phyloP scores from a whole-genome alignment of 2,329 filamentous ascomycete species.

The Aureobasidium sp. region DNA sequence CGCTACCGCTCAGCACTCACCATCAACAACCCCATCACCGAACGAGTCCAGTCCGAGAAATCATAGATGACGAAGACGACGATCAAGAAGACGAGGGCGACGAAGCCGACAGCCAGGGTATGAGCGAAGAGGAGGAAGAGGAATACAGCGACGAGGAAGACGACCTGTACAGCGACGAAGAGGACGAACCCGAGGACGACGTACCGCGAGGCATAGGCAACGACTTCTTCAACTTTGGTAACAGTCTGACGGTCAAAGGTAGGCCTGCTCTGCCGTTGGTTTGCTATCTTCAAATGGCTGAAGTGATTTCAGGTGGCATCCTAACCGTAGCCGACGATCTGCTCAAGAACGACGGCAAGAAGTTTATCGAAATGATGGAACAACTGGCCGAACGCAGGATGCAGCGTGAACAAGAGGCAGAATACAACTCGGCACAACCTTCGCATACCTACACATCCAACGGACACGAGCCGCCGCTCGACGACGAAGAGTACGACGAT shows the following conservation, averaged over 20 bases:
- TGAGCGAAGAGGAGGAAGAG: slow-evolving; percentile 54
- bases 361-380: slow-evolving; percentile 99
- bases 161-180: slow-evolving; percentile 51
- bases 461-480: slow-evolving; percentile 61
- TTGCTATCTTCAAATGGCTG: neutral
- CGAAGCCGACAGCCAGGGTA: slow-evolving; percentile 36
- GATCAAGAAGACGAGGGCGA: slow-evolving; percentile 51
- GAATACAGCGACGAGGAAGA: slow-evolving; percentile 58
- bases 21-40: slow-evolving; percentile 59
- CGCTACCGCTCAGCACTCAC: slow-evolving; percentile 48
- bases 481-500: slow-evolving; percentile 76
- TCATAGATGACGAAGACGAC: slow-evolving; percentile 51
- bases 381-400: slow-evolving; percentile 95
- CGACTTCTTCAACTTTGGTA: slow-evolving; percentile 96
- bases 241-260: slow-evolving; percentile 92
- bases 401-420: slow-evolving; percentile 89
- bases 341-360: slow-evolving; percentile 97
- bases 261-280: slow-evolving; percentile 24
- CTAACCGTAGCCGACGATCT: slow-evolving; percentile 97
- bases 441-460: slow-evolving; percentile 46
- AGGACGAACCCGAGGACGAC: slow-evolving; percentile 46
- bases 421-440: slow-evolving; percentile 55
- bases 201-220: slow-evolving; percentile 53
- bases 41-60: slow-evolving; percentile 65
- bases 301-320: slow-evolving; percentile 69